Base-by-base conservation (phyloP, 306 rosid genomes). In the Trichosanthes cucumerina region DNA sequence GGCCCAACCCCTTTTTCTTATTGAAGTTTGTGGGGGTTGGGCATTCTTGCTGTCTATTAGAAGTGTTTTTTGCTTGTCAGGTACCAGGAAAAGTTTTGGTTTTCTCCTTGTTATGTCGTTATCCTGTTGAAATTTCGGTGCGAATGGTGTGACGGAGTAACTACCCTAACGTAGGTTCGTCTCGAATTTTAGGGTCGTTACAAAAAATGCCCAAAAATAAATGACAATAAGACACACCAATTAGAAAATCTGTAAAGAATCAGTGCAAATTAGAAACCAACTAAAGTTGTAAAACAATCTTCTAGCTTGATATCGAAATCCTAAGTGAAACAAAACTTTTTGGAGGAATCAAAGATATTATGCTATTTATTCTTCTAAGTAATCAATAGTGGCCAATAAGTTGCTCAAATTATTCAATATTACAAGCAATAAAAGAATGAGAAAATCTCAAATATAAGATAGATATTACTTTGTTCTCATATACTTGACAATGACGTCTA, bases 401-500 rank as follows among this genome's bases (percentile, higher is more conserved):
- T 65, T 41, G 75, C 75, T 41, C 47, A 24, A 71, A 71, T 23
- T 71, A 57, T 44, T 71, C 57, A 44, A 71, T 71, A 26, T 71
- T 44, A 44, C 76, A 14, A 71, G 57, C 76, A 71, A 71, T 71
- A 13, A 81, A 43, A 62, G 65, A 59, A 54, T 81, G 64, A 74
- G 56, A n/a, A 43, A n/a, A 46, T 16, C 50, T 59, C 80, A 80
- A 73, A 28, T 21, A 13, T 24, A 53, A 68, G n/a, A 15, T 14
- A 12, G 28, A 88, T 81, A 82, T 81, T 85, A 91, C 84, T 91
- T 90, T 81, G 87, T 83, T 87, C 82, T 87, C 93, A 92, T 87
- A 90, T 96, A 90, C 73, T 76, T 89, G 60, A 82, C 86, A 66
- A 93, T 86, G 85, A 92, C 94, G 79, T 85, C 90, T 59, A 87